Evolutionary conservation across 805 yeast species (phyloP).

Genomic region (Suhomyces faveliae): DNA sequence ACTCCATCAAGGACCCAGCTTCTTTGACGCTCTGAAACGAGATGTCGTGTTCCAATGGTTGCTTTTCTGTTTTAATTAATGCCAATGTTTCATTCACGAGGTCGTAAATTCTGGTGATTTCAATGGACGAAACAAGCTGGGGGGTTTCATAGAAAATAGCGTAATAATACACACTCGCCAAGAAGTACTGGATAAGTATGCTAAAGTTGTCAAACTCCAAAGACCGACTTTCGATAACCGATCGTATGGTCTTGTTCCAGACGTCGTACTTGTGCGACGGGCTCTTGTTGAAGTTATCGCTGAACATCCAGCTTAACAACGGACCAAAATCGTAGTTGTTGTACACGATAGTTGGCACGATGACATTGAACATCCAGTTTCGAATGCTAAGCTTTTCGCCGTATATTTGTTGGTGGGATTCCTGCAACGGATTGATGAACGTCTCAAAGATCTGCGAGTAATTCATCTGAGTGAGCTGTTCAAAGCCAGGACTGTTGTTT

Average conservation of each 20-base stretch:
- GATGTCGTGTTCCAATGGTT: background rate
- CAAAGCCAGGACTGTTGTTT: conserved; percentile 9
- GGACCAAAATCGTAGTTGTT: conserved; percentile 22
- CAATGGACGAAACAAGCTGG: conserved; percentile 20
- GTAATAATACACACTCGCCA: conserved; percentile 23
- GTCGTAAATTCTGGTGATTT: conserved; percentile 29
- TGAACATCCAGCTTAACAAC: conserved; percentile 26
- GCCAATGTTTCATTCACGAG: conserved; percentile 23
- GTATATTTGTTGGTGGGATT: conserved; percentile 2
- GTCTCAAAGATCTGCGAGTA: conserved; percentile 19
- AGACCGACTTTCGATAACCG: conserved; percentile 12
- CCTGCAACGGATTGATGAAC: conserved; percentile 23
- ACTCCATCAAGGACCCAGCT: conserved; percentile 14
- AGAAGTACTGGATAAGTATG: conserved; percentile 17
- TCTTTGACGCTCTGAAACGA: conserved; percentile 1
- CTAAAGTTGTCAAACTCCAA: conserved; percentile 10
- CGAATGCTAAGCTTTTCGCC: conserved; percentile 14
- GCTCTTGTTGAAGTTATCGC: conserved; percentile 2
- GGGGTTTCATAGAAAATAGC: background rate
- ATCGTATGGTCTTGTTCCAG: conserved; percentile 19
- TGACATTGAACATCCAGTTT: conserved; percentile 28
- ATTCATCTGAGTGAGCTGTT: conserved; percentile 14
- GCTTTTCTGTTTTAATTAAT: conserved; percentile 1
- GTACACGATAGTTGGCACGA: conserved; percentile 27
- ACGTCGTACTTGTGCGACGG: conserved; percentile 16